phyloP scores from a whole-genome alignment of 2,329 filamentous ascomycete species.

The Ampelomyces quisqualis region DNA sequence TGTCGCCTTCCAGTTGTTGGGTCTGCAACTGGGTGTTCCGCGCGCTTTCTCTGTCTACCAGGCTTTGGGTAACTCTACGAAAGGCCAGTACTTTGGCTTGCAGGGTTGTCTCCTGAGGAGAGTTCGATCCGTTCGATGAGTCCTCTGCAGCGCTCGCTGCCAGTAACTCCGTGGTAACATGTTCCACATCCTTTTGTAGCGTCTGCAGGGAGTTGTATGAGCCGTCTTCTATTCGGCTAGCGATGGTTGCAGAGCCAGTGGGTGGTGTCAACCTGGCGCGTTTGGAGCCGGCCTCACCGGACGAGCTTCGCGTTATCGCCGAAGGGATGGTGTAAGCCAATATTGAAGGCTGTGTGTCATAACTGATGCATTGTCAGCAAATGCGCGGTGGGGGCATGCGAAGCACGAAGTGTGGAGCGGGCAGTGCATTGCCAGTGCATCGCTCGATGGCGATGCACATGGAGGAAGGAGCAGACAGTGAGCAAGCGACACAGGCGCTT shows the following conservation, averaged over 20 bases:
- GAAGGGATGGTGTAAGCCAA: constrained; percentile 43
- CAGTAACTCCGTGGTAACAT: constrained; percentile 44
- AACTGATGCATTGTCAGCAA: constrained; percentile 30
- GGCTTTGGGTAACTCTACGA: constrained; percentile 31
- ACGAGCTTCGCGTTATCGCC: constrained; percentile 30
- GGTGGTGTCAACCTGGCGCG: constrained; percentile 47
- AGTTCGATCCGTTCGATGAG: constrained; percentile 24
- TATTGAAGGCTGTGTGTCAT: constrained; percentile 51
- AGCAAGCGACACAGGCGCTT: not conserved
- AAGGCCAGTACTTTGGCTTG: constrained; percentile 38
- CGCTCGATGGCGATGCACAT: not conserved
- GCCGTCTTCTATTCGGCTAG: constrained; percentile 40
- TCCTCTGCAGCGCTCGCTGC: constrained; percentile 33
- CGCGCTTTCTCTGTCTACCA: constrained; percentile 34
- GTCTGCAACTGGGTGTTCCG: constrained; percentile 14
- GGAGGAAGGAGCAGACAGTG: not conserved
- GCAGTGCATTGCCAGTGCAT: not conserved
- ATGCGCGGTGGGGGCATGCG: not conserved
- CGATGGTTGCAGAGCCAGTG: constrained; percentile 38
- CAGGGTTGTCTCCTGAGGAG: constrained; percentile 40
- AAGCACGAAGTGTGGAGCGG: not conserved
- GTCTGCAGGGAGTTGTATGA: constrained; percentile 46
- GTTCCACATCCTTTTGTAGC: constrained; percentile 48
- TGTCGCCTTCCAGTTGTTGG: constrained; percentile 7
- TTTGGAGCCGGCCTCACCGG: constrained; percentile 48